phyloP scores from a whole-genome alignment of 2,329 filamentous ascomycete species.

The Fusarium chlamydosporum region DNA sequence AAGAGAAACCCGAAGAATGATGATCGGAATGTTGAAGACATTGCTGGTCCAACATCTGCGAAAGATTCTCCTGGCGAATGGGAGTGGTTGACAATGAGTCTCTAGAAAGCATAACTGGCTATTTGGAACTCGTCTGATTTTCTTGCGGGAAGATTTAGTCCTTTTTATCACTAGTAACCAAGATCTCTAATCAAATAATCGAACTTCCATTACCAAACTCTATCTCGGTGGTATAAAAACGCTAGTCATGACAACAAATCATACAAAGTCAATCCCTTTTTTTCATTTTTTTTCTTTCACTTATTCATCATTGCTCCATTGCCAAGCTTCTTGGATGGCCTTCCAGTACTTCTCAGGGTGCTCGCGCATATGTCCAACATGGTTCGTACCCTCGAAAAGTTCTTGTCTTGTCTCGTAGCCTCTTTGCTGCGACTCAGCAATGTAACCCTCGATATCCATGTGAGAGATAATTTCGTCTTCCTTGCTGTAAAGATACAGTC shows the following conservation, averaged over 20 bases:
- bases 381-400: constrained; percentile 69
- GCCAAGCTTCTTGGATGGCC: constrained; percentile 55
- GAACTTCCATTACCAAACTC: neutral
- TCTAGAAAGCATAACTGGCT: neutral
- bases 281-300: neutral
- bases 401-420: constrained; percentile 66
- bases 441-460: constrained; percentile 69
- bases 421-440: constrained; percentile 60
- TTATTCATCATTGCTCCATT: constrained; percentile 32
- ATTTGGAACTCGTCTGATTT: neutral
- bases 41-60: neutral
- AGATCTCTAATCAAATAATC: neutral
- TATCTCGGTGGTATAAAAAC: constrained; percentile 30
- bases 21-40: neutral
- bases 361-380: constrained; percentile 73
- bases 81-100: neutral
- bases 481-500: constrained; percentile 71
- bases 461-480: constrained; percentile 69
- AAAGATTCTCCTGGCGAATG: neutral
- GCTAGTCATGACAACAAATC: constrained; percentile 20
- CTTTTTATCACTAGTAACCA: too few species aligned
- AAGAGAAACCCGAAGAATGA: neutral
- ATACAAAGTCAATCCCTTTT: constrained; percentile 3
- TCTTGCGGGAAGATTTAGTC: neutral
- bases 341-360: constrained; percentile 72